Evolutionary conservation across 257 asterid genomes (phyloP), one percentile per base, ranked within the genome.

Genomic region (Solanum sitiens): DNA sequence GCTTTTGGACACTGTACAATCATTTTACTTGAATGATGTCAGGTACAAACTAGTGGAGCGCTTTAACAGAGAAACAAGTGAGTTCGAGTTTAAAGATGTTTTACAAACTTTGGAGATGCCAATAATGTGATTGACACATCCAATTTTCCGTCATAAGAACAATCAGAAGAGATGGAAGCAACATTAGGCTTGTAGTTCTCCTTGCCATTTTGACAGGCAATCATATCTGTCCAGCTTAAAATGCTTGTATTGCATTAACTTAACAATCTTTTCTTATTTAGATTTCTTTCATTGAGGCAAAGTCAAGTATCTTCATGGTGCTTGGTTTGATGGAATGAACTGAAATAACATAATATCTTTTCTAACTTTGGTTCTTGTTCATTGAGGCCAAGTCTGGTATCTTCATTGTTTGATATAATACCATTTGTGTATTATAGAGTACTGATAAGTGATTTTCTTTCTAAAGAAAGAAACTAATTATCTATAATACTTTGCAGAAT

Each of bases 21-120:
- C 98, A 8, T 97, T 95, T 89, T 97, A 94, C 93, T 92, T 95
- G 91, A 95, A 95, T 87, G 98, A 97, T 91, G 90, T 90, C 61
- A 94, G 98, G 94, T 97, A 94, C 90, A 95, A 95, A 91, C 91
- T 95, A 83, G 98, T 97, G 2, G 98, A 95, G 91, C 93, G 94
- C 65, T 95, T 97, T 92, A 97, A 97, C 92, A 94, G 93, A 91
- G 90, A 95, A 83, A 90, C 98, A 8, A 94, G 93, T 3, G 98
- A 97, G 12, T 97, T 95, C 27, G 98, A 95, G 96, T 97, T 95
- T 93, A 94, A 94, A 89, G 98, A 95, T 90, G 98, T 95, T 82
- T 90, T 97, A 90, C 91, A 88, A 88, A 97, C 95, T 1, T 85
- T 95, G 83, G 98, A 94, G 92, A 93, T 97, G 98, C 99, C 99